phyloP scores from a whole-genome alignment of 1,139 yeast species.

The Maudiozyma humilis region DNA sequence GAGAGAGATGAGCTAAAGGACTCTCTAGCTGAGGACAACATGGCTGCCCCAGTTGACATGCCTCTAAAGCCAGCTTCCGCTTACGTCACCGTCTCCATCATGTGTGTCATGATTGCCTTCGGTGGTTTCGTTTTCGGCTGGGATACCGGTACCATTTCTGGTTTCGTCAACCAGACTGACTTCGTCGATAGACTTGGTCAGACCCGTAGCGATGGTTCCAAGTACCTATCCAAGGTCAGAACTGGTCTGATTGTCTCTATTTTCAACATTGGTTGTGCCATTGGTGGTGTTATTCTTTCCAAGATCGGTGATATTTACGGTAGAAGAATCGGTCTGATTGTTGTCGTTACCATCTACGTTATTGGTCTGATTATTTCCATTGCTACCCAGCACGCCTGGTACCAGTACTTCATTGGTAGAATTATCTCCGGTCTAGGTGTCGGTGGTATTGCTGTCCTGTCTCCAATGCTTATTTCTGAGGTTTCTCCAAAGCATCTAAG shows the following conservation, averaged over 20 bases:
- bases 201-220: constrained; percentile 37
- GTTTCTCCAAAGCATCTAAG: constrained; percentile 58
- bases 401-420: constrained; percentile 52
- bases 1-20: constrained; percentile 7
- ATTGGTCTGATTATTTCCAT: constrained; percentile 59
- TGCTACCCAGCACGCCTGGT: constrained; percentile 44
- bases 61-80: constrained; percentile 19
- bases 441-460: constrained; percentile 53
- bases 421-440: constrained; percentile 56
- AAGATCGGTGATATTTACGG: constrained; percentile 51
- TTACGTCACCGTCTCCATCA: constrained; percentile 34
- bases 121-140: constrained; percentile 67
- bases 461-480: constrained; percentile 59
- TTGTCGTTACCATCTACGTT: constrained; percentile 49
- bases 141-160: constrained; percentile 73
- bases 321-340: constrained; percentile 50
- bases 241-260: constrained; percentile 56
- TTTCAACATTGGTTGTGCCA: constrained; percentile 61
- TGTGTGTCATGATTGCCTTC: constrained; percentile 46
- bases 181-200: constrained; percentile 48
- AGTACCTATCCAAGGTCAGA: constrained; percentile 44
- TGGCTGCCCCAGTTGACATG: constrained; percentile 13
- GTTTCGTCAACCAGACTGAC: constrained; percentile 63
- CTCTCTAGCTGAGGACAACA: constrained; percentile 18
- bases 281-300: constrained; percentile 53